These are phyloP conservation scores for Maudiozyma saulgeensis DNA, from an alignment of 805 yeast genomes.

Conservation along the genomic window DNA sequence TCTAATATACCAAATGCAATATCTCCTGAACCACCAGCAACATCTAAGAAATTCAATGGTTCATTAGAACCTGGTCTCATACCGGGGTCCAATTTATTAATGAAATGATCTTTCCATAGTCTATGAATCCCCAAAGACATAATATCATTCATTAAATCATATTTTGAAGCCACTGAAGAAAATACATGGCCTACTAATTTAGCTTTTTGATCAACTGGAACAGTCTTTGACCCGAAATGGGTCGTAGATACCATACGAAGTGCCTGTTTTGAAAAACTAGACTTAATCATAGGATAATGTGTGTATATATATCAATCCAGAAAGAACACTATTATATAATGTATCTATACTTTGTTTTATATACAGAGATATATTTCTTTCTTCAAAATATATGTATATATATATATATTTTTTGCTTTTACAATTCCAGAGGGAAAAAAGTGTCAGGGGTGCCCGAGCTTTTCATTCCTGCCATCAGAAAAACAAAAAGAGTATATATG, in stretches of 20 bases:
- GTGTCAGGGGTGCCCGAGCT: too few relatives aligned
- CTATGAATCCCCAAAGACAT: slow-evolving; percentile 95
- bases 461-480: too few relatives aligned
- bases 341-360: too few relatives aligned
- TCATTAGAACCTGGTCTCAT: slow-evolving; percentile 70
- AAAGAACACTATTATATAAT: too few relatives aligned
- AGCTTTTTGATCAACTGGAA: slow-evolving; percentile 72
- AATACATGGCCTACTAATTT: slow-evolving; percentile 77
- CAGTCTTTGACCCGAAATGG: slow-evolving; percentile 86
- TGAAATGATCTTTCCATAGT: slow-evolving; percentile 88
- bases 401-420: too few relatives aligned
- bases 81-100: slow-evolving; percentile 84
- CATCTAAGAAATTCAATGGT: slow-evolving; percentile 84
- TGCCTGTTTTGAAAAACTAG: slow-evolving; percentile 1
- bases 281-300: background rate
- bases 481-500: too few relatives aligned
- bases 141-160: slow-evolving; percentile 95
- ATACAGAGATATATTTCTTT: too few relatives aligned
- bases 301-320: background rate
- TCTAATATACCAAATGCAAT: slow-evolving; percentile 92
- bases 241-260: slow-evolving; percentile 34
- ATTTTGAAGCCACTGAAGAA: slow-evolving; percentile 87
- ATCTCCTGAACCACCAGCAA: slow-evolving; percentile 98
- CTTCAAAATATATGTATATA: too few relatives aligned
- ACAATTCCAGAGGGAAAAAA: too few relatives aligned